Evolutionary conservation across 108 stramenopile species (phyloP), one percentile per base, ranked within the genome.

Genomic region (Aureococcus anophagefferens): DNA sequence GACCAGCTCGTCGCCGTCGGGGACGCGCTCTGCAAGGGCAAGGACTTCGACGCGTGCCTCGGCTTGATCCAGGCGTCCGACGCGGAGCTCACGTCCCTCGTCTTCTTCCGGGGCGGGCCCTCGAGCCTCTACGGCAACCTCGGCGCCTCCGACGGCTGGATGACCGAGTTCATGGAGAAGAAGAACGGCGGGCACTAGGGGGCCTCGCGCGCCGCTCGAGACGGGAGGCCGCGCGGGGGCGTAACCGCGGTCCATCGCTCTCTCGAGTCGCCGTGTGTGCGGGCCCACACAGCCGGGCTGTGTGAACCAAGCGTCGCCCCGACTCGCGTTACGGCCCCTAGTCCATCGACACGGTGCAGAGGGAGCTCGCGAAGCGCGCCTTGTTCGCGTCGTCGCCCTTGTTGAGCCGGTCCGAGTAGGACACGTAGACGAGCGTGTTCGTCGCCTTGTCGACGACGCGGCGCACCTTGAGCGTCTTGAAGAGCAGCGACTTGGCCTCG

Each of bases 341-440:
- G 74, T 91, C 79, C 46, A 94, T 67, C 77, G 82, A 81, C 65
- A 94, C 81, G 21, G 93, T 91, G 80, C 89, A 90, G 33, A 90
- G 71, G 0, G 85, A 86, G 37, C 79, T 82, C 72, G 89, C 88
- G 72, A 94, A 94, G 17, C 93, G 84, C 64, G 78, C 74, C 74
- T 94, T 94, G 79, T 94, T 94, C 28, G 73, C 71, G 79, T 94
- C 93, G 36, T 79, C 81, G 67, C 73, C 81, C 83, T 94, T 94
- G 79, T 94, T 91, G 69, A 94, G 68, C 36, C 93, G 79, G 29
- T 91, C 92, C 74, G 89, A 92, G 84, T 87, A 94, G 30, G 84
- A 84, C 21, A 92, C 91, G 69, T 94, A 92, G 4, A 94, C 88
- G 34, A 89, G 74, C 21, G 89, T 87, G 63, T 92, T 88, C 63